phyloP scores from a whole-genome alignment of 2,329 filamentous ascomycete genomes.

The Penicillium sp. region DNA sequence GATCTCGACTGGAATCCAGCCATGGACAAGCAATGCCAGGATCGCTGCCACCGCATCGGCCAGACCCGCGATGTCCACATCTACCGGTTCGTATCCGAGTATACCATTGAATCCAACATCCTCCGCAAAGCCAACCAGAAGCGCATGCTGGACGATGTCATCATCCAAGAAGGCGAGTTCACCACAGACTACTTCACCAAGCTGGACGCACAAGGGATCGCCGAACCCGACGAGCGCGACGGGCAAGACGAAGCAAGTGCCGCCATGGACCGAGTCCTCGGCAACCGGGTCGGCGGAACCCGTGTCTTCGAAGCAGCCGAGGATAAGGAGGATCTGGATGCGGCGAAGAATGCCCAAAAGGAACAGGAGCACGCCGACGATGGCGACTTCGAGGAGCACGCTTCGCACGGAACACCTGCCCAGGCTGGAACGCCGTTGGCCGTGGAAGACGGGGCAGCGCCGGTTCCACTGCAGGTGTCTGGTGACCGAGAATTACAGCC shows the following conservation, averaged over 20 bases:
- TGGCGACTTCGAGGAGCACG: slow-evolving; percentile 73
- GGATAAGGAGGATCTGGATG: slow-evolving; percentile 85
- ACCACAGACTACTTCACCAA: slow-evolving; percentile 95
- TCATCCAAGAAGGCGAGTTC: slow-evolving; percentile 97
- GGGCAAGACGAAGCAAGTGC: slow-evolving; percentile 70
- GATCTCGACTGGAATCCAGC: slow-evolving; percentile 99
- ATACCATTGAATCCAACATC: slow-evolving; percentile 98
- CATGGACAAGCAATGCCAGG: slow-evolving; percentile 99
- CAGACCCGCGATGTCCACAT: slow-evolving; percentile 98
- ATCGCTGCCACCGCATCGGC: slow-evolving; percentile 93
- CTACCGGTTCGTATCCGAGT: slow-evolving; percentile 87
- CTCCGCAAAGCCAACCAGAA: slow-evolving; percentile 96
- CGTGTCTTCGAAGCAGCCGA: slow-evolving; percentile 84
- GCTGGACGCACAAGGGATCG: slow-evolving; percentile 65
- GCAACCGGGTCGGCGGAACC: slow-evolving; percentile 62
- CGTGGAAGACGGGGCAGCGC: slow-evolving; percentile 26
- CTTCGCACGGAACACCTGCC: slow-evolving; percentile 32
- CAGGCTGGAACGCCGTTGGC: slow-evolving; percentile 32
- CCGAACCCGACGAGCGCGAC: slow-evolving; percentile 59
- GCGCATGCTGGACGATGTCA: slow-evolving; percentile 94
- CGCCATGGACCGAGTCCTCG: slow-evolving; percentile 83
- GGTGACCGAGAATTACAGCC: slow-evolving; percentile 46
- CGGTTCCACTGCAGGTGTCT: slow-evolving; percentile 5
- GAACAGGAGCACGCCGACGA: slow-evolving; percentile 83
- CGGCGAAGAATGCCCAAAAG: slow-evolving; percentile 81